Conservation (phyloP, 768 basidiomycete genomes). For the Galerina sulciceps region DNA sequence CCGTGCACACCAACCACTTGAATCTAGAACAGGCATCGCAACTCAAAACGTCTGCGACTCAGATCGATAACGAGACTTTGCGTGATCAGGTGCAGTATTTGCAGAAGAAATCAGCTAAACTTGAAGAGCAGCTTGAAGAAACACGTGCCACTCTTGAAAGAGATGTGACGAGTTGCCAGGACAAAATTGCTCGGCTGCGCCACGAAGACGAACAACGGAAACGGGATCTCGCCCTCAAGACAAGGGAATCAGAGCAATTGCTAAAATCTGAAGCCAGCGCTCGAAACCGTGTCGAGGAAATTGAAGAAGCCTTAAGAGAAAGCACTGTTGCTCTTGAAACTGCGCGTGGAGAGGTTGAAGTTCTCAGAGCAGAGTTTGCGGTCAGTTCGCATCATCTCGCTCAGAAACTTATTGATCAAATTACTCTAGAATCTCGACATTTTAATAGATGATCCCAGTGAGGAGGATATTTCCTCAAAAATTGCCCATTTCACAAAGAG, state of each 20-base stretch:
- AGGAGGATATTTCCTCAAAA: conserved; percentile 48
- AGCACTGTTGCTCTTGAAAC: conserved; percentile 87
- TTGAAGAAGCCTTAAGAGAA: conserved; percentile 89
- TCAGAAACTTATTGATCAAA: background rate
- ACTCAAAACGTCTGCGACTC: conserved; percentile 66
- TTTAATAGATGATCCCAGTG: conserved; percentile 46
- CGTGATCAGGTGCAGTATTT: conserved; percentile 90
- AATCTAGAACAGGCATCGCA: conserved; percentile 28
- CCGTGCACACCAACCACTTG: conserved; percentile 30
- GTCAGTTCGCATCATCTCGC: conserved; percentile 46
- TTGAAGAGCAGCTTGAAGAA: conserved; percentile 91
- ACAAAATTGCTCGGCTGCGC: conserved; percentile 68
- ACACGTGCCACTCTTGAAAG: conserved; percentile 67
- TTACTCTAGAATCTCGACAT: conserved; percentile 67
- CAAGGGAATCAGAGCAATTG: conserved; percentile 67
- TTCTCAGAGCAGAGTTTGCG: conserved; percentile 69
- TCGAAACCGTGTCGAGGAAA: conserved; percentile 74
- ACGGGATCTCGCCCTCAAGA: conserved; percentile 70
- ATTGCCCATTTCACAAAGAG: conserved; percentile 51
- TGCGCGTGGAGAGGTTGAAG: conserved; percentile 89
- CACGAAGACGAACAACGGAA: conserved; percentile 74
- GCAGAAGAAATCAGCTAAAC: conserved; percentile 69
- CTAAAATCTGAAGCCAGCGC: conserved; percentile 64
- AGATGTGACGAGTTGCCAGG: conserved; percentile 69
- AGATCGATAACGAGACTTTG: conserved; percentile 95